Conservation (phyloP, 2,329 filamentous ascomycete genomes). For the Lachnellula suecica region DNA sequence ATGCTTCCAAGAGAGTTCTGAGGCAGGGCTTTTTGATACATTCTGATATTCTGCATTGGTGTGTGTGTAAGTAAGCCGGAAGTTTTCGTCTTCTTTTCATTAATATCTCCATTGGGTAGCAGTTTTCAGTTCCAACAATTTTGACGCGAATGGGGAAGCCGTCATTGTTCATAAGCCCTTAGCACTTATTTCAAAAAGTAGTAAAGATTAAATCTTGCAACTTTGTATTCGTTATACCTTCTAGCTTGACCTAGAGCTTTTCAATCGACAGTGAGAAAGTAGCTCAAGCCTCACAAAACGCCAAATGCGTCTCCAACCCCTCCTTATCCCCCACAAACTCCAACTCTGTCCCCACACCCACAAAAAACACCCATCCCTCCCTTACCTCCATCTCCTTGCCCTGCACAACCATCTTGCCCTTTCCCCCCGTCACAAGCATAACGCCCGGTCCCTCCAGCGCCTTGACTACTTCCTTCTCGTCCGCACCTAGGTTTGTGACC, state of each 20-base stretch:
- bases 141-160: no score
- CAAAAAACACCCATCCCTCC: constrained; percentile 65
- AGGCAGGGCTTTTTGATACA: constrained; percentile 29
- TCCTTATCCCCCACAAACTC: constrained; percentile 15
- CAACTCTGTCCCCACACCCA: constrained; percentile 40
- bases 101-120: no score
- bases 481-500: constrained; percentile 52
- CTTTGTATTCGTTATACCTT: not conserved
- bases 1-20: constrained; percentile 20
- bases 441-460: constrained; percentile 61
- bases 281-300: constrained; percentile 17
- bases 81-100: no score
- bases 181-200: no score
- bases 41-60: no score
- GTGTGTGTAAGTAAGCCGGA: no score
- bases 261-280: not conserved
- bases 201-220: not conserved
- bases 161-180: no score
- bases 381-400: constrained; percentile 52
- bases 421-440: constrained; percentile 60
- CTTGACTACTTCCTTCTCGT: constrained; percentile 58
- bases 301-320: constrained; percentile 23
- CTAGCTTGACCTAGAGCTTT: no score
- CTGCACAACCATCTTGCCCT: constrained; percentile 54
- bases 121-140: no score